Percentiles rank a stretch among this genome's conserved stretches.
Evolutionary conservation across 352 stramenopile genomes (phyloP).

Genomic region (Globisporangium nunn): DNA sequence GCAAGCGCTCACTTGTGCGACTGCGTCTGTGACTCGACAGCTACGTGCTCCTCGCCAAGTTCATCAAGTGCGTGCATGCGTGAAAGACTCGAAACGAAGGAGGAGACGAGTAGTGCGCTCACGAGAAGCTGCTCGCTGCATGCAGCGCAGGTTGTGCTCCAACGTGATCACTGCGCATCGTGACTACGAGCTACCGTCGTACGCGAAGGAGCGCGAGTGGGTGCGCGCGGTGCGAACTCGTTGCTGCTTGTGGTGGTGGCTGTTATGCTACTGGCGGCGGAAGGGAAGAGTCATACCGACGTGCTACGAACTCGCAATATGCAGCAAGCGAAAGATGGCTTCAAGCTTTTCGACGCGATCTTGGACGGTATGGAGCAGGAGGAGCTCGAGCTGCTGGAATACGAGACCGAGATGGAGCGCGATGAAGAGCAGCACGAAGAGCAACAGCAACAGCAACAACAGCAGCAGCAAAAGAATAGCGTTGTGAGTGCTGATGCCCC

Average conservation of each 20-base stretch:
- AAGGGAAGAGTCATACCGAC: too few species aligned
- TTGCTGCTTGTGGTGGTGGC: neutral
- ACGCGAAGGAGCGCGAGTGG: conserved; percentile 60
- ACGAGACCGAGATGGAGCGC: conserved; percentile 31
- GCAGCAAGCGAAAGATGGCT: conserved; percentile 59
- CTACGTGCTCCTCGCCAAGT: conserved; percentile 78
- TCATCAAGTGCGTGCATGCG: conserved; percentile 57
- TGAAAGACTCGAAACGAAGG: neutral
- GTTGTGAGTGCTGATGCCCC: neutral
- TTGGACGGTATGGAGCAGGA: conserved; percentile 73
- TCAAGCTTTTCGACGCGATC: conserved; percentile 66
- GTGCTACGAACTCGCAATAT: neutral
- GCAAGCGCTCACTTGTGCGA: neutral
- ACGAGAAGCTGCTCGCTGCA: neutral
- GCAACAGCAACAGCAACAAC: conserved; percentile 6
- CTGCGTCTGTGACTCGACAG: conserved; percentile 13
- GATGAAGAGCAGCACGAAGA: conserved; percentile 10
- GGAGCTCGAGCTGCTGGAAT: conserved; percentile 52
- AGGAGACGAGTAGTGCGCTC: neutral
- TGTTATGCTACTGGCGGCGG: too few species aligned
- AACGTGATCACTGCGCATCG: conserved; percentile 58
- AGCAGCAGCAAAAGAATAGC: conserved; percentile 6
- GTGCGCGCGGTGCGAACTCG: conserved; percentile 35
- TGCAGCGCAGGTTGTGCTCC: conserved; percentile 46
- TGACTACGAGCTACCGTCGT: conserved; percentile 48